Evolutionary conservation across 2,329 filamentous ascomycete genomes (phyloP).

Genomic region (Onygena corvina): DNA sequence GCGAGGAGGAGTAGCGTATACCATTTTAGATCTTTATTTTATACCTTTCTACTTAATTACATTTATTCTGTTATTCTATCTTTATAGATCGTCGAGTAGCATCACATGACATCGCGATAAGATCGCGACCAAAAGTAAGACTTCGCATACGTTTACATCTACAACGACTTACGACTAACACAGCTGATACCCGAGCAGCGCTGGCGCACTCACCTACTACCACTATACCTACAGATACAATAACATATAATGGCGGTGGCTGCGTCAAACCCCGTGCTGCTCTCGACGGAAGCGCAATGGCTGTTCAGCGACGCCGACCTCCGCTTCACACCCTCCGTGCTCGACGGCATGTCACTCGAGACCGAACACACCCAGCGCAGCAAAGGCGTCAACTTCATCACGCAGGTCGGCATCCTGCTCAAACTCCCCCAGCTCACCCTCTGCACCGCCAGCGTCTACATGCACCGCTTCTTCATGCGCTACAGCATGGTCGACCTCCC

Average conservation of each 20-base stretch:
- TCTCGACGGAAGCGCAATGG: conserved; percentile 62
- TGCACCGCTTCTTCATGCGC: conserved; percentile 93
- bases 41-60: not conserved
- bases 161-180: too few species aligned
- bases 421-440: conserved; percentile 86
- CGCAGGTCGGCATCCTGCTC: conserved; percentile 82
- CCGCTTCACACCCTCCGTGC: conserved; percentile 65
- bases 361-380: conserved; percentile 71
- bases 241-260: too few species aligned
- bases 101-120: too few species aligned
- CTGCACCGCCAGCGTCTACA: conserved; percentile 83
- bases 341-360: conserved; percentile 64
- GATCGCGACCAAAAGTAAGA: too few species aligned
- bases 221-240: too few species aligned
- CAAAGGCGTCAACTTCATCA: conserved; percentile 94
- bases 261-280: conserved; percentile 39
- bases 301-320: conserved; percentile 77
- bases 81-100: too few species aligned
- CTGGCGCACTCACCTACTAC: too few species aligned
- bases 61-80: too few species aligned
- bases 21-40: not conserved
- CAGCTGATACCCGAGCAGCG: too few species aligned
- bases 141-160: too few species aligned
- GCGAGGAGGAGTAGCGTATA: conserved; percentile 48
- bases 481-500: conserved; percentile 65